These are phyloP conservation scores for Coprinopsis sp. DNA, from an alignment of 768 basidiomycete species.

Conservation along the genomic window DNA sequence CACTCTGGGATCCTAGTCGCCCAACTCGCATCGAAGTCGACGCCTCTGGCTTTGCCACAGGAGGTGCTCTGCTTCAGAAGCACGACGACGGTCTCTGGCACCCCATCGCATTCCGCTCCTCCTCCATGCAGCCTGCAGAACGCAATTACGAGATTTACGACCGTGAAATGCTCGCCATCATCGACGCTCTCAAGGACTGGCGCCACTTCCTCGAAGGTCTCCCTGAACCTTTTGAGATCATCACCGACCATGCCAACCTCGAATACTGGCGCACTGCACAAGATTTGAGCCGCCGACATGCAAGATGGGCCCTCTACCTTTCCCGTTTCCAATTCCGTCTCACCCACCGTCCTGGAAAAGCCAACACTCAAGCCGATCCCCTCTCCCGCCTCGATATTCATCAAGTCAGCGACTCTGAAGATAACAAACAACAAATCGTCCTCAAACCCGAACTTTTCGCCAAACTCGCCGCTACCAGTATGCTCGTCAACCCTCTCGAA, in stretches of 20 bases:
- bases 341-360: constrained; percentile 22
- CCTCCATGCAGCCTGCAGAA: neutral
- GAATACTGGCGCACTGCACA: constrained; percentile 37
- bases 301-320: constrained; percentile 40
- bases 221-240: constrained; percentile 17
- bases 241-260: constrained; percentile 37
- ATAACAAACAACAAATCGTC: too few relatives aligned
- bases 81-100: neutral
- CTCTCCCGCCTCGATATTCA: constrained; percentile 26
- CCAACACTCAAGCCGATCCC: constrained; percentile 26
- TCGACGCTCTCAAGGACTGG: constrained; percentile 18
- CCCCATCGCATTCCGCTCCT: neutral
- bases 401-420: constrained; percentile 20
- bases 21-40: constrained; percentile 25
- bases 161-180: constrained; percentile 1
- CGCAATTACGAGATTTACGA: constrained; percentile 3
- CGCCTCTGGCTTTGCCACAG: constrained; percentile 26
- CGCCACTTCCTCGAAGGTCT: constrained; percentile 27
- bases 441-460: too few relatives aligned
- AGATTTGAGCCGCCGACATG: constrained; percentile 41
- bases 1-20: constrained; percentile 13
- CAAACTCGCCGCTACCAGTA: too few relatives aligned
- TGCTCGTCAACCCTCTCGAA: too few relatives aligned
- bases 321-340: constrained; percentile 34
- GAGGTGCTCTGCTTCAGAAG: constrained; percentile 21